Base-by-base conservation (phyloP, 176 grass and related monocot genomes). In the Bothriochloa decipiens region DNA sequence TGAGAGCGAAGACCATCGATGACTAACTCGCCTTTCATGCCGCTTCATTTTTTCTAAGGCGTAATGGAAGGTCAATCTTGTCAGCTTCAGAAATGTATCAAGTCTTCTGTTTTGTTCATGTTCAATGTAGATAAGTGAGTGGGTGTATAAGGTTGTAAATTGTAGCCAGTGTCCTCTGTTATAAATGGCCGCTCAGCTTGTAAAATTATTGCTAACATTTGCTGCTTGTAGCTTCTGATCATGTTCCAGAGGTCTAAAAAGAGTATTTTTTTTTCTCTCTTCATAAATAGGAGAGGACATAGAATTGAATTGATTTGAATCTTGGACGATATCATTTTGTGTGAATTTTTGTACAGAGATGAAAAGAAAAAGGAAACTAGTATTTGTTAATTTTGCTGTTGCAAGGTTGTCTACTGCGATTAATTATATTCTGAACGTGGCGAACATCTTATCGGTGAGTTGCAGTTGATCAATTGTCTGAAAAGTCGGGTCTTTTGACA, bases 1-100 rank as follows among this genome's bases (percentile, higher is more conserved):
- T 97, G 82, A 91, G 85, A 83, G 36, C 76, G 3, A 97, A 96
- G 47, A 70, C 92, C 63, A 85, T 84, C 11, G 91, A 90, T 2
- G 89, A 90, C 84, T 90, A 80, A 80, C 74, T 83, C 68, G 3
- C 68, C 79, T 74, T 79, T 47, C 60, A 45, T 29, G 67, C 80
- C 60, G 17, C 88, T 86, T 57, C 74, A 76, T 88, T 53, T 79
- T 41, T 77, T 61, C 1, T 74, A 52, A 80, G 84, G 88, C 84
- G 68, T 16, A 68, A 68, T 12, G 60, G 74, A 65, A 86, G 79
- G 84, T 28, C 37, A 68, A 43, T 75, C 73, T 83, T 86, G 82
- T 79, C 68, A 40, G 83, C 40, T 79, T 79, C 84, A 78, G 75
- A 82, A 58, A 29, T 68, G 36, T 11, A 73, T 76, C 75, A 60